Percentiles rank a stretch among this genome's conserved stretches.
These are phyloP conservation scores for Sanguinoderma infundibulare DNA, from an alignment of 1,284 basidiomycete genomes.

Conservation along the genomic window DNA sequence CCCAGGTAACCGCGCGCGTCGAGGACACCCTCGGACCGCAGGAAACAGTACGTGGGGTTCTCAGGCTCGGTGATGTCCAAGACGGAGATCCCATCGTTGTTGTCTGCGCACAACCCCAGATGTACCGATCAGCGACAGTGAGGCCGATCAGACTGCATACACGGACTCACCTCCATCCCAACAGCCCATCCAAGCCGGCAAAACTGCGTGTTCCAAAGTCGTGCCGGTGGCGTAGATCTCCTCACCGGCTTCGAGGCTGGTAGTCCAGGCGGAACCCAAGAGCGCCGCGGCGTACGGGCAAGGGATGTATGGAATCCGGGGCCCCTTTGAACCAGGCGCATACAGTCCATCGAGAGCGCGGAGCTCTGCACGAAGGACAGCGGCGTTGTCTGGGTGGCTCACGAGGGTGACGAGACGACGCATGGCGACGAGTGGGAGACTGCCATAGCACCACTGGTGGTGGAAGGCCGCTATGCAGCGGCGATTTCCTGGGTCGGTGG, in stretches of 20 bases:
- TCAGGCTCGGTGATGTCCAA: slow-evolving; percentile 45
- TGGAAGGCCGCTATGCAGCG: slow-evolving; percentile 45
- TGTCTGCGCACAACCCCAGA: slow-evolving; percentile 32
- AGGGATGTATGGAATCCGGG: slow-evolving; percentile 28
- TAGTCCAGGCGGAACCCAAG: slow-evolving; percentile 19
- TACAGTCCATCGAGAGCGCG: slow-evolving; percentile 31
- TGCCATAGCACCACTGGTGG: slow-evolving; percentile 45
- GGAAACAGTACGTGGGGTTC: slow-evolving; percentile 41
- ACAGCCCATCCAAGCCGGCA: slow-evolving; percentile 33
- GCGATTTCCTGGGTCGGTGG: slow-evolving; percentile 30
- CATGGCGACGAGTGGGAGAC: slow-evolving; percentile 34
- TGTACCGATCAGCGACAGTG: not conserved
- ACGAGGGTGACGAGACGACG: slow-evolving; percentile 41
- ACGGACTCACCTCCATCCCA: slow-evolving; percentile 33
- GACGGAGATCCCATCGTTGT: slow-evolving; percentile 46
- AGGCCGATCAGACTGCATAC: not conserved
- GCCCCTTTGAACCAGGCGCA: slow-evolving; percentile 19
- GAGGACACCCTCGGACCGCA: slow-evolving; percentile 24
- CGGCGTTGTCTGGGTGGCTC: slow-evolving; percentile 40
- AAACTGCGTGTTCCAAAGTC: slow-evolving; percentile 1
- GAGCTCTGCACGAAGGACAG: slow-evolving; percentile 41
- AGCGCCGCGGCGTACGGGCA: slow-evolving; percentile 37
- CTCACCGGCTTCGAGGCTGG: slow-evolving; percentile 11
- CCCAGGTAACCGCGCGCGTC: slow-evolving; percentile 37
- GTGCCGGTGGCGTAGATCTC: slow-evolving; percentile 7